Base-by-base conservation (phyloP, 768 basidiomycete genomes). In the Calocybe gangraenosa region DNA sequence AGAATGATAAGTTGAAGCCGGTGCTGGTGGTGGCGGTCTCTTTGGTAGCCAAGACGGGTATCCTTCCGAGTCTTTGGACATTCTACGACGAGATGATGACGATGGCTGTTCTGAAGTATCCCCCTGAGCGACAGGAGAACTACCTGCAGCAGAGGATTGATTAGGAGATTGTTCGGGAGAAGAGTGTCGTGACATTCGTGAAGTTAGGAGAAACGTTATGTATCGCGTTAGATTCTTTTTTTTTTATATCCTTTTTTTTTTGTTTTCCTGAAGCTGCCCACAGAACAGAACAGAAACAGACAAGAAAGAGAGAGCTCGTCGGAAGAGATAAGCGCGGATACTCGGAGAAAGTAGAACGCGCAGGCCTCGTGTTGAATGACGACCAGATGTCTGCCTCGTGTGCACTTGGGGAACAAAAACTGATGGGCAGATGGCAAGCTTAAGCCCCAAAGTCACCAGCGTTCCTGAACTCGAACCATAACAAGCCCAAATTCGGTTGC, bases 21-120 rank as follows among this genome's bases (percentile, higher is more conserved):
- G 89, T 7, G 78, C 79, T 0, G 89, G 89, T 0, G 79, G 85
- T 13, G 81, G 81, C 2, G 90, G 89, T 11, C 89, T 75, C 48
- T 70, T 78, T 14, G 89, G 89, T 1, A 92, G 80, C 89, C 89
- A 92, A 18, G 85, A 82, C 2, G 89, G 89, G 59, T 92, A 92
- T 11, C 82, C 13, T 6, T 18, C 82, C 14, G 70, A 74, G 54
- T 78, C 75, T 41, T 64, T 63, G 23, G 70, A 68, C 58, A 59
- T 61, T 46, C 61, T 61, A 37, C 57, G 53, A 33, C 58, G 63
- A 14, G 64, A 60, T 21, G 58, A 66, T 2, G 65, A 62, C 7
- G 65, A 65, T 15, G 62, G 66, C 37, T 62, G 59, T 35, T 63
- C 58, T n/a, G 50, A 54, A n/a, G 49, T 51, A 21, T 57, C 50